These are phyloP conservation scores for Lasiosphaeria hispida DNA, from an alignment of 495 filamentous ascomycete genomes.

Conservation along the genomic window DNA sequence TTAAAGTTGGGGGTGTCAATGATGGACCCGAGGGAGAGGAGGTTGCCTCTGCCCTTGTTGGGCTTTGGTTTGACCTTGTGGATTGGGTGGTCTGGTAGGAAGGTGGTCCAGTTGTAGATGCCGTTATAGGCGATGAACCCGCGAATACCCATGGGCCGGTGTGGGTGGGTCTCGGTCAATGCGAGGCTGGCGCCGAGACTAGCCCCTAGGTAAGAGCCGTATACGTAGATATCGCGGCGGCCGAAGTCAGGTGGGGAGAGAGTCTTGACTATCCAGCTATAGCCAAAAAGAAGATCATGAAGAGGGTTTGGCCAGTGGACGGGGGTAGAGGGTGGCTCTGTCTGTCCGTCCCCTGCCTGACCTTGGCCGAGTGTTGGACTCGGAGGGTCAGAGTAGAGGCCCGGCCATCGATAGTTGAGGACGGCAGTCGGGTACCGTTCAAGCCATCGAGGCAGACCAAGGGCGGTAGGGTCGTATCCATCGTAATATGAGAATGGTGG, in stretches of 20 bases:
- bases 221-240: constrained; percentile 44
- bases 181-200: constrained; percentile 47
- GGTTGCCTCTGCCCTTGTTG: background rate
- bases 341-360: background rate
- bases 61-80: constrained; percentile 18
- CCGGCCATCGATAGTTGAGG: constrained; percentile 43
- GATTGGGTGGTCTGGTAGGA: constrained; percentile 44
- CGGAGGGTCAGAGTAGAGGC: constrained; percentile 1
- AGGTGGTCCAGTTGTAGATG: constrained; percentile 55
- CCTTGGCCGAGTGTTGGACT: background rate
- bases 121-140: constrained; percentile 50
- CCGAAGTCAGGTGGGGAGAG: constrained; percentile 22
- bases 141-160: constrained; percentile 37
- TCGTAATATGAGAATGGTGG: constrained; percentile 29
- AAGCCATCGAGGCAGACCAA: constrained; percentile 32
- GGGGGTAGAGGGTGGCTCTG: background rate
- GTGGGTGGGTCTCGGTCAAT: constrained; percentile 44
- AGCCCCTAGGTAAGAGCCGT: constrained; percentile 51
- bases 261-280: constrained; percentile 42
- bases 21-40: background rate
- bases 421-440: constrained; percentile 33
- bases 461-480: background rate
- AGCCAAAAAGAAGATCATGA: constrained; percentile 47
- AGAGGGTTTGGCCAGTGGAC: constrained; percentile 47
- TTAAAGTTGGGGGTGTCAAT: background rate